phyloP scores from a whole-genome alignment of 768 basidiomycete genomes.

The Russula dissimulans region DNA sequence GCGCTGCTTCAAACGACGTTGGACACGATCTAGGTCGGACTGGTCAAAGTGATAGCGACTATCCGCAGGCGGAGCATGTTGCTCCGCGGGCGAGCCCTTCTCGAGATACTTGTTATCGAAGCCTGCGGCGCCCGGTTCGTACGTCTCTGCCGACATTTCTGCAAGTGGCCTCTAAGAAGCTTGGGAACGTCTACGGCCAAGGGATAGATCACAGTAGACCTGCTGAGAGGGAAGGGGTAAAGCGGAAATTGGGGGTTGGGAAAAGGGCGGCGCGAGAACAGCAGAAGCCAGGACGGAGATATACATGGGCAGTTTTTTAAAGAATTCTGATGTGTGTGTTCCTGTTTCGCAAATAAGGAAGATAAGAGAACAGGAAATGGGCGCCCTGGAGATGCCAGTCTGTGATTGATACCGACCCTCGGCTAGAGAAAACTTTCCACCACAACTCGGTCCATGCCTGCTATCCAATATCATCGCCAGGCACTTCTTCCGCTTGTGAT shows the following conservation, averaged over 20 bases:
- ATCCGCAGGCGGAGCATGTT: constrained; percentile 22
- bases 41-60: constrained; percentile 39
- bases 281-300: not conserved
- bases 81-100: constrained; percentile 22
- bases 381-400: too few relatives aligned
- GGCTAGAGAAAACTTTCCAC: too few relatives aligned
- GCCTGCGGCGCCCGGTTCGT: not conserved
- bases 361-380: not conserved
- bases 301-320: not conserved
- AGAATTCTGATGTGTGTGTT: not conserved
- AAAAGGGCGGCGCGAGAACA: not conserved
- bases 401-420: not conserved
- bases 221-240: not conserved
- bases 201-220: not conserved
- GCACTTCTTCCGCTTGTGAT: too few relatives aligned
- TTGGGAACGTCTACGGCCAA: not conserved
- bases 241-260: not conserved
- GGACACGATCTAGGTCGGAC: constrained; percentile 61
- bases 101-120: constrained; percentile 15
- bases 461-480: too few relatives aligned
- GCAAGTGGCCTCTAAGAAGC: not conserved
- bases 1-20: constrained; percentile 63
- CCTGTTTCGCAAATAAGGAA: not conserved
- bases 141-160: constrained; percentile 1
- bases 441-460: too few relatives aligned